A percentile compares a stretch with the other conserved stretches of the same genome.
These are phyloP conservation scores for Pleurozium schreberi DNA, from an alignment of 225 moss, liverwort and hornwort species.

Conservation along the genomic window DNA sequence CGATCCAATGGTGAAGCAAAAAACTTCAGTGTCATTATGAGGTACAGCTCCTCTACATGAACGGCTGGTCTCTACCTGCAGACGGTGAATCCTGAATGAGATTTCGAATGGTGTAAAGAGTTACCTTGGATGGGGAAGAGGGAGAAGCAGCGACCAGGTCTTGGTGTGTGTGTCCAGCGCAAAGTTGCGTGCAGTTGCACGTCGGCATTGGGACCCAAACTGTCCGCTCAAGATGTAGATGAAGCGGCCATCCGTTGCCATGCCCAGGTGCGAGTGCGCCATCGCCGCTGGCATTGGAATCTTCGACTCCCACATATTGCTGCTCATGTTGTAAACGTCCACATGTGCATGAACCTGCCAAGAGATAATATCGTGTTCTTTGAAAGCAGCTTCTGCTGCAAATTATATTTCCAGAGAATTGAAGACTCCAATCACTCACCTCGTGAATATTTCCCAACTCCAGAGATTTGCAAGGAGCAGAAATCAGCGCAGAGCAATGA, in stretches of 20 bases:
- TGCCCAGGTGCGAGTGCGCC: conserved; percentile 50
- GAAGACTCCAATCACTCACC: background rate
- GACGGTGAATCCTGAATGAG: background rate
- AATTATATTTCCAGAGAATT: background rate
- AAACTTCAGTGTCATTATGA: background rate
- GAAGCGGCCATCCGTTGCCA: conserved; percentile 40
- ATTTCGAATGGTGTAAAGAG: background rate
- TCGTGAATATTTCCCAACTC: background rate
- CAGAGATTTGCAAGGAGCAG: background rate
- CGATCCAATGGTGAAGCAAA: background rate
- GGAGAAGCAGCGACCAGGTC: conserved; percentile 23
- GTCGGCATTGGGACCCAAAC: conserved; percentile 29
- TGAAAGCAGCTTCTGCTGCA: background rate
- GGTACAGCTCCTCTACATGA: background rate
- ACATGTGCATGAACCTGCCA: conserved; percentile 42
- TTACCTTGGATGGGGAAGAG: conserved; percentile 39
- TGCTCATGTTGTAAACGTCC: conserved; percentile 42
- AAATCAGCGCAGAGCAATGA: background rate
- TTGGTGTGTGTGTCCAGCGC: conserved; percentile 29
- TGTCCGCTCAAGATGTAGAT: conserved; percentile 40
- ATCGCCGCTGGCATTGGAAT: conserved; percentile 29
- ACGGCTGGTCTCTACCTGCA: too few relatives aligned
- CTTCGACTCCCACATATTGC: conserved; percentile 20
- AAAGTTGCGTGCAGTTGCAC: conserved; percentile 23
- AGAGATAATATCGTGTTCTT: background rate